phyloP scores from a whole-genome alignment of 176 grass and related monocot species.

The Zizania latifolia region DNA sequence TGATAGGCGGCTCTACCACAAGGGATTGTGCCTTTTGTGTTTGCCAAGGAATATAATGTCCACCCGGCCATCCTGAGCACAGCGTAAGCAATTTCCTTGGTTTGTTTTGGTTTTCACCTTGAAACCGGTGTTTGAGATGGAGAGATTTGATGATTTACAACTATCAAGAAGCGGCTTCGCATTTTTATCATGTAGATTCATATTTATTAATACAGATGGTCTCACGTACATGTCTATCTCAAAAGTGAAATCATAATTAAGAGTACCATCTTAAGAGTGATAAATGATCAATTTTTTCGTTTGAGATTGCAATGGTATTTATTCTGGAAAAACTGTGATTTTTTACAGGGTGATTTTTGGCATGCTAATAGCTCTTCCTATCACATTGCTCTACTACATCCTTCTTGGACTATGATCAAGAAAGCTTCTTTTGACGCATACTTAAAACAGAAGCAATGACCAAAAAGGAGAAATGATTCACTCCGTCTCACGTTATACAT shows the following conservation, averaged over 20 bases:
- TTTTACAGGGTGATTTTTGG: constrained; percentile 86
- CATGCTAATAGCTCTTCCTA: constrained; percentile 84
- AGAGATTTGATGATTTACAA: too few relatives aligned
- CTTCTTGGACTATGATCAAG: constrained; percentile 54
- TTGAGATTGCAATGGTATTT: background rate
- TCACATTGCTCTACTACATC: constrained; percentile 77
- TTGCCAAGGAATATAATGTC: constrained; percentile 92
- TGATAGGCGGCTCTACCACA: constrained; percentile 85
- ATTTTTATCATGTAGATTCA: too few relatives aligned
- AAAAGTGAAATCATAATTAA: too few relatives aligned
- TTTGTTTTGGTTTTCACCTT: background rate
- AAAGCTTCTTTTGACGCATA: background rate
- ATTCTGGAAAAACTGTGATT: background rate
- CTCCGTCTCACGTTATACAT: background rate
- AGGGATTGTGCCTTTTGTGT: constrained; percentile 95
- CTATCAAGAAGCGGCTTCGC: too few relatives aligned
- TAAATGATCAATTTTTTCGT: background rate
- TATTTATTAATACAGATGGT: too few relatives aligned
- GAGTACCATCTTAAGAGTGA: too few relatives aligned
- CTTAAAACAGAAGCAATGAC: background rate
- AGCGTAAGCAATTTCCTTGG: constrained; percentile 41
- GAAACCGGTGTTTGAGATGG: too few relatives aligned
- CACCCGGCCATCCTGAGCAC: constrained; percentile 80
- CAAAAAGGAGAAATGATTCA: background rate
- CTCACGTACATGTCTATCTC: too few relatives aligned